phyloP scores from a whole-genome alignment of 2,329 filamentous ascomycete species.

The Tolypocladium sp. region DNA sequence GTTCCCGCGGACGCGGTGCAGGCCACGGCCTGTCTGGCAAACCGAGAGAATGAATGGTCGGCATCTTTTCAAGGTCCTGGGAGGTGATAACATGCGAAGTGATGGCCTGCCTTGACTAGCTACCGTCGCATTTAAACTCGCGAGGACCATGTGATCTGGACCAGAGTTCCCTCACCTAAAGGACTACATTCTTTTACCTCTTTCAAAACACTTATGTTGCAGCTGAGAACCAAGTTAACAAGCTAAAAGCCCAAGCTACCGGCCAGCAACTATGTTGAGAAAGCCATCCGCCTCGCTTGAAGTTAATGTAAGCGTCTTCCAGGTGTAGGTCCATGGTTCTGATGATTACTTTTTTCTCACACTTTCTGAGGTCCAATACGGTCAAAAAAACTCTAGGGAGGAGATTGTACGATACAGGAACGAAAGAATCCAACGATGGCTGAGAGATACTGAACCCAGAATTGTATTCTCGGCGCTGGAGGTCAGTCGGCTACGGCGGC shows the following conservation, averaged over 20 bases:
- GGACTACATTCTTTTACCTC: too few species aligned
- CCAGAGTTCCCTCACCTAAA: too few species aligned
- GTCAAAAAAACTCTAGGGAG: neutral
- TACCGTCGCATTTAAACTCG: too few species aligned
- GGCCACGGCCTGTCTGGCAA: too few species aligned
- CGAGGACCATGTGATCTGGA: too few species aligned
- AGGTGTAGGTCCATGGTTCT: neutral
- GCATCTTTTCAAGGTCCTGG: too few species aligned
- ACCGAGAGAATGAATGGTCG: too few species aligned
- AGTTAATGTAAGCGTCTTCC: neutral
- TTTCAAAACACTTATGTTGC: too few species aligned
- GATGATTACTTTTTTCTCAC: neutral
- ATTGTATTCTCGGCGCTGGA: neutral
- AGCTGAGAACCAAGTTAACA: neutral
- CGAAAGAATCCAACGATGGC: neutral
- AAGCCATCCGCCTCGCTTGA: neutral
- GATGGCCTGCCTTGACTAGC: too few species aligned
- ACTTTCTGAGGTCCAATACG: neutral
- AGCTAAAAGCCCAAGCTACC: neutral
- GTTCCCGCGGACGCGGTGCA: too few species aligned
- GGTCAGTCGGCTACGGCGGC: neutral
- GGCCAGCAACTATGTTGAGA: neutral
- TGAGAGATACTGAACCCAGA: neutral
- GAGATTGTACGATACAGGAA: neutral
- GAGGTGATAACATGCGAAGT: too few species aligned